phyloP scores from a whole-genome alignment of 768 basidiomycete genomes.

The Boletus rubroflammeus region DNA sequence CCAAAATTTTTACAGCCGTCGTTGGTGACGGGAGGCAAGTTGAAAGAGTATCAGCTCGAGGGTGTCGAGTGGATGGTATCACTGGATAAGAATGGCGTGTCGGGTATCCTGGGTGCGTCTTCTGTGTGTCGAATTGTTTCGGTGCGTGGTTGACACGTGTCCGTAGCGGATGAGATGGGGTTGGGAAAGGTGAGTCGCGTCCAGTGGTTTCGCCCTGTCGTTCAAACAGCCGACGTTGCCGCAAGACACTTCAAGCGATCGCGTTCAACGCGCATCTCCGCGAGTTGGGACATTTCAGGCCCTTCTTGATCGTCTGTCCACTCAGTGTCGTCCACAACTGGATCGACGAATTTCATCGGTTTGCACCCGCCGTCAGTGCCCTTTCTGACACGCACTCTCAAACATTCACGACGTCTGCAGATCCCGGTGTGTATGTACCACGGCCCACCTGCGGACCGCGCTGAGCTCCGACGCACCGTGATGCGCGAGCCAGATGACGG shows the following conservation, averaged over 20 bases:
- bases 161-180: slow-evolving; percentile 90
- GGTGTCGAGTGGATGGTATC: slow-evolving; percentile 95
- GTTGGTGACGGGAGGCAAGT: slow-evolving; percentile 76
- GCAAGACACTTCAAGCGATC: slow-evolving; percentile 90
- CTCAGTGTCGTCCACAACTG: slow-evolving; percentile 93
- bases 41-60: slow-evolving; percentile 90
- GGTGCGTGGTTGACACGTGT: slow-evolving; percentile 5
- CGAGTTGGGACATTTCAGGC: slow-evolving; percentile 61
- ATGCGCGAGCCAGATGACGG: slow-evolving; percentile 40
- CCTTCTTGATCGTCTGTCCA: slow-evolving; percentile 89
- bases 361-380: slow-evolving; percentile 67
- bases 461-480: slow-evolving; percentile 64
- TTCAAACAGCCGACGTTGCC: neutral
- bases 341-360: slow-evolving; percentile 79
- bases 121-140: slow-evolving; percentile 6
- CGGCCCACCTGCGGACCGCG: slow-evolving; percentile 77
- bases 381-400: neutral
- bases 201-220: neutral
- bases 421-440: slow-evolving; percentile 91
- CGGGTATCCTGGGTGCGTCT: slow-evolving; percentile 66
- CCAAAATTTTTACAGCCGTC: slow-evolving; percentile 66
- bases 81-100: slow-evolving; percentile 80
- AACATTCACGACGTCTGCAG: slow-evolving; percentile 33
- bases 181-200: slow-evolving; percentile 63
- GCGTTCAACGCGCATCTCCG: slow-evolving; percentile 90